Base-by-base conservation (phyloP, 2,329 filamentous ascomycete genomes). In the Colletotrichum abscissum region DNA sequence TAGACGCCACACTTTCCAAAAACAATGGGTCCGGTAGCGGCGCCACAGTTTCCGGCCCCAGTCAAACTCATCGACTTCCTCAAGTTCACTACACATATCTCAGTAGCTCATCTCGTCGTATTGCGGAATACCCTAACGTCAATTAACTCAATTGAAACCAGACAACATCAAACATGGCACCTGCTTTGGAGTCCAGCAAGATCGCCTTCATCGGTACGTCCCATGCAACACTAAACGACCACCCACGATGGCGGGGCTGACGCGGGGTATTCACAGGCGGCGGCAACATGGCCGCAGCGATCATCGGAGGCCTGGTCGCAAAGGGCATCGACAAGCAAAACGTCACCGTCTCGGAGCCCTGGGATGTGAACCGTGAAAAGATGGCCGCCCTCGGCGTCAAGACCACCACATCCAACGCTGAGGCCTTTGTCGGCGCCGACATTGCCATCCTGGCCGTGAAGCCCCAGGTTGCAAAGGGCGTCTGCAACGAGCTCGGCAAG, bases 261-360 rank as follows among this genome's bases (percentile, higher is more conserved):
- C 65, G 42, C 62, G 49, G 62, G 62, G 62, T 64, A 63, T 42
- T 30, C 3, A 14, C 84, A 60, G 85, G 85, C 72, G 86, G 86
- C 74, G 86, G 86, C 76, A 88, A 88, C 81, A 88, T 88, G 86
- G 86, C 85, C 71, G 82, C 82, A 67, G 86, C 86, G 82, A 88
- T 88, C 76, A 87, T 88, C 75, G 83, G 85, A 24, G 86, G 86
- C 63, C 84, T 88, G 26, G 78, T 85, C 33, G 80, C 80, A 72
- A 84, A 85, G 76, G 81, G 82, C 78, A 83, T 85, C 76, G 71
- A 82, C 76, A 83, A 84, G 78, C 77, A 81, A 67, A 83, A 86
- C 80, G 84, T 88, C 78, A 81, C 76, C 78, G 86, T 88, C 68
- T 82, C 86, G 4, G 86, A 88, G 80, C 86, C 86, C 1, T 88